Percentiles rank a stretch among this genome's conserved stretches.
phyloP scores from a whole-genome alignment of 106 monocot species.

The Amphibolis antarctica region DNA sequence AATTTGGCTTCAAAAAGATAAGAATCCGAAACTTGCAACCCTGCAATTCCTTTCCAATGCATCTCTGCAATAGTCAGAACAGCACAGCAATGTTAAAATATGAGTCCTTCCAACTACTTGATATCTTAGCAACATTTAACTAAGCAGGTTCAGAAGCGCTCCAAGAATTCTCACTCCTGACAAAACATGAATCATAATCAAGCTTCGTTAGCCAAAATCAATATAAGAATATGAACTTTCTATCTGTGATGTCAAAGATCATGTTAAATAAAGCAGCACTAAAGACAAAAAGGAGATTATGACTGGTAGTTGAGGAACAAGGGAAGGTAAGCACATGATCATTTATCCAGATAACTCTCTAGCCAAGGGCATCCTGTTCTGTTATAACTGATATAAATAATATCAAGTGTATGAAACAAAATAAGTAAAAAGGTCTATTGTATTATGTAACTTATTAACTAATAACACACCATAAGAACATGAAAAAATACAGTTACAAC shows the following conservation, averaged over 20 bases:
- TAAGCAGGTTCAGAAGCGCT: constrained; percentile 41
- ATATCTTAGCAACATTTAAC: constrained; percentile 48
- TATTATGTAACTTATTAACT: too few relatives aligned
- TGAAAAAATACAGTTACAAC: too few relatives aligned
- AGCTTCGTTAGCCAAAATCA: constrained; percentile 4
- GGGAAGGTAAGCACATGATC: too few relatives aligned
- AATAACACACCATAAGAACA: too few relatives aligned
- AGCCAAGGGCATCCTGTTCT: too few relatives aligned
- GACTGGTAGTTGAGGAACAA: too few relatives aligned
- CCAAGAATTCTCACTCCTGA: constrained; percentile 7
- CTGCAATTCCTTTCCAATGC: not conserved
- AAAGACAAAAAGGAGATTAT: not conserved
- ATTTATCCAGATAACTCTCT: too few relatives aligned
- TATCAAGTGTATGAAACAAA: too few relatives aligned
- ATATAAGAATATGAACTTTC: not conserved
- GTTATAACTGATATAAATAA: too few relatives aligned
- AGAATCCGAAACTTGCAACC: not conserved
- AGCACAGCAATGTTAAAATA: constrained; percentile 62
- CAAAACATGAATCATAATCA: not conserved
- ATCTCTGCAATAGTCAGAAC: constrained; percentile 57
- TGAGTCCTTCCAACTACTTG: constrained; percentile 68
- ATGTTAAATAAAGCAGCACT: not conserved
- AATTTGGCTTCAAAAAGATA: too few relatives aligned
- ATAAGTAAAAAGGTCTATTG: too few relatives aligned
- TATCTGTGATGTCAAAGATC: not conserved